Base-by-base conservation (phyloP, 1,284 basidiomycete genomes). In the Schizophyllum amplum region DNA sequence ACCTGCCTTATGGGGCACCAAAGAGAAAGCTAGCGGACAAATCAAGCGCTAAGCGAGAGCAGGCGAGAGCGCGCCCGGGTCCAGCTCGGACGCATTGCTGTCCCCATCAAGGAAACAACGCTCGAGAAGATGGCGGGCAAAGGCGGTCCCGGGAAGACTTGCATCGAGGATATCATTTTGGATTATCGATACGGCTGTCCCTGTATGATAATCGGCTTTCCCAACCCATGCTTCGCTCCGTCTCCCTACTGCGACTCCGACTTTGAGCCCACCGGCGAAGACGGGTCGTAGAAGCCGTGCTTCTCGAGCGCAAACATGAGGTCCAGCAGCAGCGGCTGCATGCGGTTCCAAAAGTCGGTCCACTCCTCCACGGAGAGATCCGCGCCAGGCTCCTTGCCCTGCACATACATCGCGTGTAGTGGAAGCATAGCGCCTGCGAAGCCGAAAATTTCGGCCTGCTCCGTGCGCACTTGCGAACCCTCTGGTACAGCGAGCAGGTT, bases 401-500 rank as follows among this genome's bases (percentile, higher is more conserved):
- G 33, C 1, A 51, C 27, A 55, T 68, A 63, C 33, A 60, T 58
- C 27, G 68, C 66, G 53, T 63, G 61, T 25, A 68, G 51, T 9
- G 62, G 59, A 21, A 60, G 54, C 50, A 70, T 55, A 13, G 66
- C 66, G 21, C 63, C 66, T 26, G 65, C 64, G 2, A 68, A 51
- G 23, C 60, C 62, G 53, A 70, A 69, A 7, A 68, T 47, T 17
- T 64, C 61, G 4, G 60, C n/a, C 6, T 69, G 60, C 42, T 65
- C 54, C 2, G 52, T 53, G 3, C 67, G 65, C 11, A 67, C 23
- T 0, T 63, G 57, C 4, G 66, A 63, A 21, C 54, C 59, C 17
- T 57, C 50, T 1, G 67, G 65, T 9, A 69, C 52, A 5, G 63
- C 62, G 0, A 63, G 61, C 15, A 70, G 56, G 23, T 67, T 57